These are phyloP conservation scores for Eucalyptus marginata DNA, from an alignment of 345 rosid genomes.

Conservation along the genomic window DNA sequence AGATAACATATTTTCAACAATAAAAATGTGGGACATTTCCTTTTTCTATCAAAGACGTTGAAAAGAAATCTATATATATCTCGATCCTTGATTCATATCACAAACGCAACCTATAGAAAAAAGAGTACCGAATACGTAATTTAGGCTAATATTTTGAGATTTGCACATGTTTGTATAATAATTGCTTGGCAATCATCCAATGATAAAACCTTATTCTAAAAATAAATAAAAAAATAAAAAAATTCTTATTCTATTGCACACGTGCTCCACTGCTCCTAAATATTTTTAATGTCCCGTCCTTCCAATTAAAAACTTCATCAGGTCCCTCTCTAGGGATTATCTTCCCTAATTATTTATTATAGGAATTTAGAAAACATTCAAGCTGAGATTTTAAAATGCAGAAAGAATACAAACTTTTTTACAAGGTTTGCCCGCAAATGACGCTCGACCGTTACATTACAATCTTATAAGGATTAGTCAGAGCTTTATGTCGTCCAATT, in stretches of 20 bases:
- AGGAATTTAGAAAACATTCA: not conserved
- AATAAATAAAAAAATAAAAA: not conserved
- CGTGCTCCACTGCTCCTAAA: not conserved
- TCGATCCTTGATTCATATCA: not conserved
- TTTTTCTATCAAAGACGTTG: not conserved
- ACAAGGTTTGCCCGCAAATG: not conserved
- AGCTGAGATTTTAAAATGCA: not conserved
- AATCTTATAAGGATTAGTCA: not conserved
- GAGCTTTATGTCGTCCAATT: not conserved
- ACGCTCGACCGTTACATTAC: not conserved
- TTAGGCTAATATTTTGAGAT: not conserved
- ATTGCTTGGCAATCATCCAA: not conserved
- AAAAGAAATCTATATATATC: not conserved
- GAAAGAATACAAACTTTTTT: not conserved
- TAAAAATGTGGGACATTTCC: not conserved
- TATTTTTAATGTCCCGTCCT: not conserved
- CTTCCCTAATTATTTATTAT: not conserved
- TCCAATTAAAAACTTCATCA: not conserved
- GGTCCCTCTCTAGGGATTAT: not conserved
- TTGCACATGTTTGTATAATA: not conserved
- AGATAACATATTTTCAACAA: not conserved
- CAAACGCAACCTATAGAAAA: not conserved
- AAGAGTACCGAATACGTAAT: not conserved
- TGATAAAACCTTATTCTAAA: not conserved
- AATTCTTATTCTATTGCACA: not conserved